Percentiles rank a stretch among this genome's conserved stretches.
These are phyloP conservation scores for Monosporozyma aquatica DNA, from an alignment of 805 yeast genomes.

Conservation along the genomic window DNA sequence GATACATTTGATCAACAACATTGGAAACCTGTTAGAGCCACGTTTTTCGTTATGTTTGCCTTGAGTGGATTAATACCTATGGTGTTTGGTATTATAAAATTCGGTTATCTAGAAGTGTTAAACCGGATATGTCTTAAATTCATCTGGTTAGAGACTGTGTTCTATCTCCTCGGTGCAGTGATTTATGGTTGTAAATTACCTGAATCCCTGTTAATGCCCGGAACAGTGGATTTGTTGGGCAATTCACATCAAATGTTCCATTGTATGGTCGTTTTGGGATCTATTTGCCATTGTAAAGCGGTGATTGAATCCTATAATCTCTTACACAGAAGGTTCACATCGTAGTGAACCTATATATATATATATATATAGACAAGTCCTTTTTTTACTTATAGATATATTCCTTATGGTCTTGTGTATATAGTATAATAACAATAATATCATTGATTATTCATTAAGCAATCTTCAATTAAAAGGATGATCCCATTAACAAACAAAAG, in stretches of 20 bases:
- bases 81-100: constrained; percentile 39
- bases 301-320: constrained; percentile 47
- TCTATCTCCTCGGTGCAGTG: constrained; percentile 70
- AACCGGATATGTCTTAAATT: constrained; percentile 49
- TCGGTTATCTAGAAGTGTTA: constrained; percentile 43
- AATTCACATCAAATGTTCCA: constrained; percentile 84
- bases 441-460: no score
- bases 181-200: constrained; percentile 76
- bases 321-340: constrained; percentile 17
- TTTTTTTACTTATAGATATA: no score
- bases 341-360: neutral
- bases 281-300: constrained; percentile 64
- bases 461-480: no score
- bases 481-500: neutral
- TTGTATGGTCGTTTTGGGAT: constrained; percentile 65
- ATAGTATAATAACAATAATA: neutral
- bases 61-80: constrained; percentile 68
- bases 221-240: constrained; percentile 58
- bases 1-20: constrained; percentile 55
- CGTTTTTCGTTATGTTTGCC: constrained; percentile 72
- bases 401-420: neutral
- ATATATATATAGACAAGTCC: no score
- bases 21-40: constrained; percentile 68
- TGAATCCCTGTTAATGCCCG: constrained; percentile 52
- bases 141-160: constrained; percentile 60